Conservation (phyloP, 2,329 filamentous ascomycete species). For the Furcasterigmium furcatum region DNA sequence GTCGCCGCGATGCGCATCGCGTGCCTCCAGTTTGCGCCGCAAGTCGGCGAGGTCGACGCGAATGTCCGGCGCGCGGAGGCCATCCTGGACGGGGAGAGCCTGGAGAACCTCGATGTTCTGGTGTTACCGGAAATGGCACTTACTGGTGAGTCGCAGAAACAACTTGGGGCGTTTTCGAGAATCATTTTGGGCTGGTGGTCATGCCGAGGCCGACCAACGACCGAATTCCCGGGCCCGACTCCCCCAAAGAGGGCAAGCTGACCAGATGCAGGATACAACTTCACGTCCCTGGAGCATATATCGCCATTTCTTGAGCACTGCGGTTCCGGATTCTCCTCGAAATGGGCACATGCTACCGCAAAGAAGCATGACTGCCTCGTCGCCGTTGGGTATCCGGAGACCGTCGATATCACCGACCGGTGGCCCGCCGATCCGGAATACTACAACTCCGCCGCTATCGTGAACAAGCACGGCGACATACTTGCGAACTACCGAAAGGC, state of each 20-base stretch:
- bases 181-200: too few species aligned
- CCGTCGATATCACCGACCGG: conserved; percentile 44
- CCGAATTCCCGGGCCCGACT: too few species aligned
- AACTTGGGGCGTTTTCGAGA: too few species aligned
- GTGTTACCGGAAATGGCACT: conserved; percentile 77
- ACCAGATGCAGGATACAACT: conserved; percentile 65
- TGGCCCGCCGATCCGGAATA: conserved; percentile 52
- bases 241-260: not conserved
- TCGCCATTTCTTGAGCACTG: conserved; percentile 65
- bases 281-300: conserved; percentile 66
- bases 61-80: conserved; percentile 68
- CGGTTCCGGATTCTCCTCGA: conserved; percentile 61
- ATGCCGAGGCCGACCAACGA: too few species aligned
- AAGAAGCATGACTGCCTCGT: conserved; percentile 65
- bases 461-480: conserved; percentile 57
- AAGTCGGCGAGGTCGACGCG: conserved; percentile 65
- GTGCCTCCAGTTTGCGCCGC: conserved; percentile 69
- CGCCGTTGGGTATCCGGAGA: conserved; percentile 72
- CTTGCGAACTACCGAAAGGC: conserved; percentile 60
- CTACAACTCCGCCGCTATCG: conserved; percentile 51
- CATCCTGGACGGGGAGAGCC: conserved; percentile 51
- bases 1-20: conserved; percentile 55
- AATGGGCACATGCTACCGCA: conserved; percentile 69
- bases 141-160: conserved; percentile 54
- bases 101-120: conserved; percentile 62